A percentile compares a stretch with the other conserved stretches of the same genome.
Evolutionary conservation across 108 stramenopile genomes (phyloP).

Genomic region (Fragilaria crotonensis): DNA sequence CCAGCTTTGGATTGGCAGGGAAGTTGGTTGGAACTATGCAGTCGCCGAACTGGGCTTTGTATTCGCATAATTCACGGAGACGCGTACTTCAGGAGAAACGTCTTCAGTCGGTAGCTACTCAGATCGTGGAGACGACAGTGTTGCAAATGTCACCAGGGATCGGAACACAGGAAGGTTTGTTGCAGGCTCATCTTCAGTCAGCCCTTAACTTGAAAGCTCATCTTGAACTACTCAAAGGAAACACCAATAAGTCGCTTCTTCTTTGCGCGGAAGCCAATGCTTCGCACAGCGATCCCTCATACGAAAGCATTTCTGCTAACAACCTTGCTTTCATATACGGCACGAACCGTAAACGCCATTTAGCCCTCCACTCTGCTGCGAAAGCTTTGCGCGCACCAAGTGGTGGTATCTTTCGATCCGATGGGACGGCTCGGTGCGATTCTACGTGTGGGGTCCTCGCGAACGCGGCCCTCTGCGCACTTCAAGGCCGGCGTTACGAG

Average conservation of each 20-base stretch:
- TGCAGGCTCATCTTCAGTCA: constrained; percentile 47
- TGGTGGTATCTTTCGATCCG: constrained; percentile 30
- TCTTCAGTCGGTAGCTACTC: neutral
- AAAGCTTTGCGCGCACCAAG: constrained; percentile 35
- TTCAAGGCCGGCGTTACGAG: constrained; percentile 47
- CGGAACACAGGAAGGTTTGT: constrained; percentile 7
- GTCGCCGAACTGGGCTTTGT: too few relatives aligned
- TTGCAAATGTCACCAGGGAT: too few relatives aligned
- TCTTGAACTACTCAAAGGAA: constrained; percentile 70
- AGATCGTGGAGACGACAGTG: neutral
- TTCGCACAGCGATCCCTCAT: constrained; percentile 17
- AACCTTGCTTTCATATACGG: constrained; percentile 72
- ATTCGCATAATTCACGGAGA: too few relatives aligned
- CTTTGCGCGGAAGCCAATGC: constrained; percentile 62
- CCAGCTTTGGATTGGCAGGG: neutral
- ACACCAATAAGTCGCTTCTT: constrained; percentile 72
- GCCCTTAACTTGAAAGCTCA: constrained; percentile 75
- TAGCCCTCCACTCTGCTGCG: constrained; percentile 65
- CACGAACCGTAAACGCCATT: constrained; percentile 48
- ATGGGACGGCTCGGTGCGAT: constrained; percentile 53
- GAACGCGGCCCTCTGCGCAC: constrained; percentile 63
- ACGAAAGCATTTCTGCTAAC: constrained; percentile 68
- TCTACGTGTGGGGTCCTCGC: constrained; percentile 42
- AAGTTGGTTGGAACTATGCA: constrained; percentile 59
- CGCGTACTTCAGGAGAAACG: constrained; percentile 10